Base-by-base conservation (phyloP, 2,329 filamentous ascomycete species). In the Fusarium verrucosum region DNA sequence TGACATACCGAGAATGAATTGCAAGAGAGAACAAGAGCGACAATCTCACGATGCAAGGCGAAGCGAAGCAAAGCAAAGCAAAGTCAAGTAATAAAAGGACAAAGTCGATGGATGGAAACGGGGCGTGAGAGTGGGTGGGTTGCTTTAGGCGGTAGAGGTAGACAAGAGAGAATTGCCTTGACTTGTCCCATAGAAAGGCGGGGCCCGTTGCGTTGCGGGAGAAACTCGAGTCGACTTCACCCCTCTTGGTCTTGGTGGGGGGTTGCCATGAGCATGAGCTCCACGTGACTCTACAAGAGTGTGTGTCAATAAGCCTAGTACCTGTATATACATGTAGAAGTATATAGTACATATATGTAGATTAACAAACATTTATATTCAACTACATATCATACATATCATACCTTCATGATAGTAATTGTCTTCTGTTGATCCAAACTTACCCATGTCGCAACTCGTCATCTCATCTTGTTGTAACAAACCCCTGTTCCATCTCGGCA, bases 141-240 rank as follows among this genome's bases (percentile, higher is more conserved):
- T 55, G 47, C 57, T 66, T 69, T 68, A 68, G 65, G 62, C 58
- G 66, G 65, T 68, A 64, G 63, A 56, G 36, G n/a, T n/a, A n/a
- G n/a, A n/a, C n/a, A n/a, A 32, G 51, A 49, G 49, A 56, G 50
- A 50, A 62, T 44, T 57, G 44, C 44, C 44, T 40, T 47, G 55
- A 35, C 30, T 40, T 58, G 62, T 65, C 63, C 63, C 63, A 66
- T 63, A 65, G 62, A 65, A 63, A 66, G 65, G 70, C 70, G 67
- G 70, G 70, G 70, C 65, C n/a, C n/a, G n/a, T n/a, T n/a, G n/a
- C 58, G 54, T 70, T 66, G 70, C 70, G 68, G 71, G 71, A 73
- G 71, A 71, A 74, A 73, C 74, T 61, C 56, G 56, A 61, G 58
- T 61, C 32, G 41, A 58, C 50, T 30, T 35, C 60, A 67, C 45